Evolutionary conservation across 2,329 filamentous ascomycete species (phyloP), one percentile per base, ranked within the genome.

Genomic region (Aspergillus quadricinctus): DNA sequence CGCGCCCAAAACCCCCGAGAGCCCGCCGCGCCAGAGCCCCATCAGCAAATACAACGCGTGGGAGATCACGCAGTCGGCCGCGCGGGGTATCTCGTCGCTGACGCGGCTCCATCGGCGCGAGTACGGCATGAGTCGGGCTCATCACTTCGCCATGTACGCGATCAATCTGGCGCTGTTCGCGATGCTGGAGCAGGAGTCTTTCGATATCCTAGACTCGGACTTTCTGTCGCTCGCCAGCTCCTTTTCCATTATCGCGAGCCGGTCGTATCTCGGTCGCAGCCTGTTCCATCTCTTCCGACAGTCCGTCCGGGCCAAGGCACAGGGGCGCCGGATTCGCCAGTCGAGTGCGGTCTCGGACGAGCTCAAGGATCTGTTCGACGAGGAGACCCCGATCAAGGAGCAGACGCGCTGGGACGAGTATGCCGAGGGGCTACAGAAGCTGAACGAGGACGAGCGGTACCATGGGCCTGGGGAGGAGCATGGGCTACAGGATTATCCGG

Each of bases 131-230:
- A 68, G 58, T 31, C 67, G 71, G 3, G 70, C 69, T 5, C 72
- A 75, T 53, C 64, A 69, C 21, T 75, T 74, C 48, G 68, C 71
- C 11, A 62, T 75, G 56, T 75, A 74, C 50, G 70, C 72, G 0
- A 69, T 75, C 49, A 75, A 73, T 23, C 61, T 75, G 7, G 72
- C 72, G 1, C 57, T 75, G 0, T 75, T 74, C 46, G 66, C 68
- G 0, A 57, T 75, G 60, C 55, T 74, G 1, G 66, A 71, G 9
- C 58, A 62, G 2, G 56, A 57, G 7, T 40, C 57, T 0, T 74
- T 73, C 53, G 66, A 73, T 48, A 65, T 74, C 1, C 55, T 72
- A 0, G 72, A 75, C 43, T 51, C 57, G 3, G 70, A 74, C 41
- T 75, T 74, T 40, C 58, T 75, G 1, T 66, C 66, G 0, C 64